Evolutionary conservation across 805 yeast species (phyloP).

Genomic region (Candida loeiensis): DNA sequence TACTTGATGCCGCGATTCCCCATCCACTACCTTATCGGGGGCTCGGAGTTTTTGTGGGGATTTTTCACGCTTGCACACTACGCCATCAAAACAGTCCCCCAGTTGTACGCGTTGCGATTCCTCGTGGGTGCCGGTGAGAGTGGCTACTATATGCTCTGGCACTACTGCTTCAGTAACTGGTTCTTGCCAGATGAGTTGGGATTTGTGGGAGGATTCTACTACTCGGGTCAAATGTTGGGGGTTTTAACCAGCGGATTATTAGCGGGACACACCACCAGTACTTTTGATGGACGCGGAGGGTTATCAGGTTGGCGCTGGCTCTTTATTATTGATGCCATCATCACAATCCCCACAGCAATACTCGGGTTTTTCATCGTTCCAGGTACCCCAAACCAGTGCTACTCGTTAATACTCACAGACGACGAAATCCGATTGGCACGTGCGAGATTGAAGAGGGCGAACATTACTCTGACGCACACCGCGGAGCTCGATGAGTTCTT

Average conservation of each 20-base stretch:
- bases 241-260: conserved; percentile 26
- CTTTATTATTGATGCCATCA: conserved; percentile 22
- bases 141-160: conserved; percentile 7
- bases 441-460: conserved; percentile 19
- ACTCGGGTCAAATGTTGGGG: conserved; percentile 30
- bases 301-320: conserved; percentile 20
- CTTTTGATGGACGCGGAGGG: conserved; percentile 14
- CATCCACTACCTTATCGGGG: conserved; percentile 19
- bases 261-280: conserved; percentile 15
- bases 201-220: conserved; percentile 22
- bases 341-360: conserved; percentile 19
- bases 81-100: conserved; percentile 15
- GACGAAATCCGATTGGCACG: conserved; percentile 55
- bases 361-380: conserved; percentile 21
- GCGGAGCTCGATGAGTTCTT: conserved; percentile 17
- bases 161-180: conserved; percentile 28
- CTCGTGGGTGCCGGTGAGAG: conserved; percentile 18
- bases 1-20: conserved; percentile 20
- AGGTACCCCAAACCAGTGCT: conserved; percentile 33
- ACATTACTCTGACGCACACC: conserved; percentile 15
- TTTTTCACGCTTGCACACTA: conserved; percentile 17
- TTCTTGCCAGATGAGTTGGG: conserved; percentile 44
- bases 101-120: conserved; percentile 20
- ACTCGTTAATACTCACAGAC: conserved; percentile 50
- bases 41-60: conserved; percentile 20